A percentile compares a stretch with the other conserved stretches of the same genome.
These are phyloP conservation scores for Annulohypoxylon nitens DNA, from an alignment of 495 filamentous ascomycete species.

Conservation along the genomic window DNA sequence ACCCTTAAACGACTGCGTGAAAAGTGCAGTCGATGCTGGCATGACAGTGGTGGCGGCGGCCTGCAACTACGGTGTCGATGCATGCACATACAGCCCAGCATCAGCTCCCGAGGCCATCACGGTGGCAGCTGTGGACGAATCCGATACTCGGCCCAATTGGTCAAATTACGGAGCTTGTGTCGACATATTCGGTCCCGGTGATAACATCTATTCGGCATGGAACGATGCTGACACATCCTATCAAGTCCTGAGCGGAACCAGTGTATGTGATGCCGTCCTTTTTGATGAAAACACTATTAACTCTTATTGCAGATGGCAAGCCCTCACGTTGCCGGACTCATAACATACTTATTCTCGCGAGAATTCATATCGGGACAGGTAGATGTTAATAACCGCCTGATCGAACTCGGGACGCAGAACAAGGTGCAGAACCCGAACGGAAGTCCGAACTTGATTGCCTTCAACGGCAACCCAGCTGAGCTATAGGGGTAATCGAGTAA, in stretches of 20 bases:
- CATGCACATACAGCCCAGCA: constrained; percentile 57
- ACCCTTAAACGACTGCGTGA: constrained; percentile 55
- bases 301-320: constrained; percentile 52
- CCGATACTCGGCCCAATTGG: constrained; percentile 51
- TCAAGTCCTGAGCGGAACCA: constrained; percentile 58
- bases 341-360: constrained; percentile 55
- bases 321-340: constrained; percentile 59
- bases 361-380: constrained; percentile 31
- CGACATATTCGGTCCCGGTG: constrained; percentile 46
- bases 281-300: neutral
- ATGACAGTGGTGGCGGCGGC: constrained; percentile 60
- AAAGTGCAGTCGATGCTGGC: constrained; percentile 54
- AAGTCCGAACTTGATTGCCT: constrained; percentile 40
- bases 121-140: constrained; percentile 59
- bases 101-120: constrained; percentile 63
- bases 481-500: constrained; percentile 14
- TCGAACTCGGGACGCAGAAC: constrained; percentile 24
- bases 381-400: constrained; percentile 21
- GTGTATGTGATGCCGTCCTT: constrained; percentile 4
- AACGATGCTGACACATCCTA: constrained; percentile 51
- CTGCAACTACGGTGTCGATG: constrained; percentile 54
- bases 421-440: constrained; percentile 39
- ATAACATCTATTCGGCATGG: constrained; percentile 56
- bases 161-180: constrained; percentile 64
- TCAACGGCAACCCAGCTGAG: constrained; percentile 42